Evolutionary conservation across 2,329 filamentous ascomycete species (phyloP), one percentile per base, ranked within the genome.

Genomic region (Hysterium pulicare): DNA sequence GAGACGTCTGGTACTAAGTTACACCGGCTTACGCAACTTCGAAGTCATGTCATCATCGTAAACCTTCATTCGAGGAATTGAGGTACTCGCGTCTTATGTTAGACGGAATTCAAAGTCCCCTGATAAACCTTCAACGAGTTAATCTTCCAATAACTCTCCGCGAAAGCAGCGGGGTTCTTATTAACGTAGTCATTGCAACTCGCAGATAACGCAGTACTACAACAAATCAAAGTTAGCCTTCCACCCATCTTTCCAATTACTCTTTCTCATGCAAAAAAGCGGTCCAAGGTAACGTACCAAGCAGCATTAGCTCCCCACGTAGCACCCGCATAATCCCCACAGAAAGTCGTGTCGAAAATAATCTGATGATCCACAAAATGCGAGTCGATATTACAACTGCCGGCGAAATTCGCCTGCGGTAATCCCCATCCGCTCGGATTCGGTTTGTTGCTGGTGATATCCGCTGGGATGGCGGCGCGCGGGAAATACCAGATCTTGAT

Each of bases 281-380:
- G n/a, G n/a, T n/a, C n/a, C 74, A 72, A 17, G 33, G 8, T 49
- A 81, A 74, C 22, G 62, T 54, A 40, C 57, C 55, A 81, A 83
- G 23, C 24, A n/a, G 44, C 30, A 34, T 30, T 46, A n/a, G n/a
- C 8, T n/a, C 8, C 24, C 44, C 40, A 93, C 23, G 82, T 78
- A 22, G 70, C 59, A 13, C 87, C 87, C 3, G 87, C 88, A 88
- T 88, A 94, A 28, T 47, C 41, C 6, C 68, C 68, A 47, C 68
- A 71, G 38, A 71, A 69, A 33, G 66, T 67, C 19, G 59, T 68
- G 39, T 68, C 64, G 49, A 69, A 58, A 44, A 70, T 61, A 33
- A 70, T 60, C 37, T 58, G 58, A 50, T 68, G 63, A 42, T 68
- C 63, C 5, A 34, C 45, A 44, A 71, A 70, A 34, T 66, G 54